phyloP scores from a whole-genome alignment of 208 protist species.

The Tritrichomonas musculus region DNA sequence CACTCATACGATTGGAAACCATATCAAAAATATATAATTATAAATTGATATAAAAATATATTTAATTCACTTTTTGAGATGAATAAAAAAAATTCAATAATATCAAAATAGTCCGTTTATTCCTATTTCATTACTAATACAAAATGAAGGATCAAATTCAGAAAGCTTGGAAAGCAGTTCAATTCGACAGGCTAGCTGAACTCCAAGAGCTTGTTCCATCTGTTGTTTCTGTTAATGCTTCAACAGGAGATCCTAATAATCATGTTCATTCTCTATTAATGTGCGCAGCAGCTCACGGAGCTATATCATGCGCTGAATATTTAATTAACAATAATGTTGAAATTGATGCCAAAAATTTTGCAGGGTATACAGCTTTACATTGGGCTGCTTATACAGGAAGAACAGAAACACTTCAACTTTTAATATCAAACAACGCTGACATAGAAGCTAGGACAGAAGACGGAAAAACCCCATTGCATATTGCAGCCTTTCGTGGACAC shows the following conservation, averaged over 20 bases:
- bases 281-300: conserved; percentile 1
- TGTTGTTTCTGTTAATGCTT: background rate
- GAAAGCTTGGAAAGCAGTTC: conserved; percentile 9
- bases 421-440: background rate
- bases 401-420: background rate
- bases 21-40: no score
- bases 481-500: conserved; percentile 24
- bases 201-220: background rate
- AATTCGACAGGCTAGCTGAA: background rate
- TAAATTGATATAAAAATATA: no score
- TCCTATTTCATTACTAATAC: no score
- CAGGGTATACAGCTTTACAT: conserved; percentile 32
- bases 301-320: background rate
- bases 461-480: conserved; percentile 29
- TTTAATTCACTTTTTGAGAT: no score
- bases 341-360: conserved; percentile 15
- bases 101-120: no score
- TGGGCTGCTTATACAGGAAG: conserved; percentile 34
- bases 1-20: no score
- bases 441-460: conserved; percentile 27
- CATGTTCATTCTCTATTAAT: conserved; percentile 21
- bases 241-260: conserved; percentile 1
- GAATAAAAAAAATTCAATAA: no score
- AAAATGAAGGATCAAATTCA: background rate
- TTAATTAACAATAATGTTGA: background rate